Percentiles rank a stretch among this genome's conserved stretches.
Evolutionary conservation across 768 basidiomycete species (phyloP).

Genomic region (Auriscalpium vulgare): DNA sequence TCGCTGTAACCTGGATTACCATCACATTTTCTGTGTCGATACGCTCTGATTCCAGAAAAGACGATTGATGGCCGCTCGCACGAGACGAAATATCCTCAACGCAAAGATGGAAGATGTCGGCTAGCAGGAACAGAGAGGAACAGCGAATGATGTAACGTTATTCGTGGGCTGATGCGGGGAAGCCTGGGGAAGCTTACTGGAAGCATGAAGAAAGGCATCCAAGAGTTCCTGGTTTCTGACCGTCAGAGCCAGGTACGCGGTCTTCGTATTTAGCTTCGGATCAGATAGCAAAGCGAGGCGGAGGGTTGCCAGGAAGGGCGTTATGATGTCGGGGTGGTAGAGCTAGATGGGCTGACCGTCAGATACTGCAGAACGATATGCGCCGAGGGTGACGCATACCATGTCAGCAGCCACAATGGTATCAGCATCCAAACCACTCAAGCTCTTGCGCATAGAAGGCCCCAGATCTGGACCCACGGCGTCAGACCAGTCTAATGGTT

Average conservation of each 20-base stretch:
- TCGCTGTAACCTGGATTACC: no score
- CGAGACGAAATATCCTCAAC: no score
- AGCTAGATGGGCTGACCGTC: neutral
- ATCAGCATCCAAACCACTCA: slow-evolving; percentile 41
- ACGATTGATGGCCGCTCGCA: no score
- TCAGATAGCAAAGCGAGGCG: slow-evolving; percentile 4
- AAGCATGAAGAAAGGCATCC: slow-evolving; percentile 3
- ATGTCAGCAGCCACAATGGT: slow-evolving; percentile 70
- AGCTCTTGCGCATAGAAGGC: slow-evolving; percentile 20
- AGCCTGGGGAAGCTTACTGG: slow-evolving; percentile 1
- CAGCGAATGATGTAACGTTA: no score
- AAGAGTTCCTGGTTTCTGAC: slow-evolving; percentile 9
- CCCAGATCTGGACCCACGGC: slow-evolving; percentile 31
- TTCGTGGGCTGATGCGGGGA: neutral
- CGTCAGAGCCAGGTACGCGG: slow-evolving; percentile 13
- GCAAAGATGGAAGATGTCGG: no score
- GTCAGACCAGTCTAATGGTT: slow-evolving; percentile 59
- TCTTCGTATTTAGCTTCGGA: neutral
- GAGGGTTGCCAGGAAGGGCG: slow-evolving; percentile 11
- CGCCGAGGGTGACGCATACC: slow-evolving; percentile 22
- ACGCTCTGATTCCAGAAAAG: no score
- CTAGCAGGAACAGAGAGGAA: no score
- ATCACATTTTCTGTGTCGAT: no score
- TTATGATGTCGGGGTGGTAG: slow-evolving; percentile 11
- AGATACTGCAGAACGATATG: neutral